A percentile compares a stretch with the other conserved stretches of the same genome.
phyloP scores from a whole-genome alignment of 2,329 filamentous ascomycete genomes.

The Aspergillus carbonarius region DNA sequence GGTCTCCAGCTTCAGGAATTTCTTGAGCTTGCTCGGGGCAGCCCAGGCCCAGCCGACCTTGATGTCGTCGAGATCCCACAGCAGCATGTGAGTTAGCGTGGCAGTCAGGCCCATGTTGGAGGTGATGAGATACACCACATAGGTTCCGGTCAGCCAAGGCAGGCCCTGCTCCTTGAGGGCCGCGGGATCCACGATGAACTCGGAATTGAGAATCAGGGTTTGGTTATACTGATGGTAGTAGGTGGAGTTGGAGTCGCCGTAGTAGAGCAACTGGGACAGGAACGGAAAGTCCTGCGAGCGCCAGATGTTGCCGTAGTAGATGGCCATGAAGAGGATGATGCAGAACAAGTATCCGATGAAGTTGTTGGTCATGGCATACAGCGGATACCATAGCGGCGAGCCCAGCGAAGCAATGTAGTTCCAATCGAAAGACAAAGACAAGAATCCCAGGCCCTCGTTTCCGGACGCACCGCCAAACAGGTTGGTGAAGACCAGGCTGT shows the following conservation, averaged over 20 bases:
- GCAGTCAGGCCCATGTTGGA: conserved; percentile 5
- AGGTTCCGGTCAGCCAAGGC: conserved; percentile 5
- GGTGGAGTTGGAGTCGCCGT: conserved; percentile 7
- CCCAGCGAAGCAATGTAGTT: conserved; percentile 4
- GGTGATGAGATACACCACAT: conserved; percentile 4
- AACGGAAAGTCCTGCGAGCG: conserved; percentile 3
- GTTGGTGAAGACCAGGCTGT: conserved; percentile 3
- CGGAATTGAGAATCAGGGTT: background rate
- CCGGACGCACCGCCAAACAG: conserved; percentile 3
- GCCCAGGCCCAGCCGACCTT: conserved; percentile 4
- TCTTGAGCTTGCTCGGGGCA: conserved; percentile 2
- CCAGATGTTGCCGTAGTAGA: conserved; percentile 6
- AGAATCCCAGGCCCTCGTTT: conserved; percentile 4
- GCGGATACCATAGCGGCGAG: conserved; percentile 1
- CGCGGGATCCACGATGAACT: background rate
- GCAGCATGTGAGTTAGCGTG: conserved; percentile 2
- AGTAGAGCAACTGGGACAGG: conserved; percentile 3
- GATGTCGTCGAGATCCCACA: conserved; percentile 1
- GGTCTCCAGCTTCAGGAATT: conserved; percentile 2
- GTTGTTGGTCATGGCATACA: conserved; percentile 5
- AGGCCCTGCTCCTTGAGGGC: conserved; percentile 4
- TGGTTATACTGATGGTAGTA: conserved; percentile 4
- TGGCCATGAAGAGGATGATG: conserved; percentile 4
- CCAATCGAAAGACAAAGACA: conserved; percentile 1
- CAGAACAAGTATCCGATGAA: conserved; percentile 2